These are phyloP conservation scores for Excoecaria agallocha DNA, from an alignment of 345 rosid species.

Conservation along the genomic window DNA sequence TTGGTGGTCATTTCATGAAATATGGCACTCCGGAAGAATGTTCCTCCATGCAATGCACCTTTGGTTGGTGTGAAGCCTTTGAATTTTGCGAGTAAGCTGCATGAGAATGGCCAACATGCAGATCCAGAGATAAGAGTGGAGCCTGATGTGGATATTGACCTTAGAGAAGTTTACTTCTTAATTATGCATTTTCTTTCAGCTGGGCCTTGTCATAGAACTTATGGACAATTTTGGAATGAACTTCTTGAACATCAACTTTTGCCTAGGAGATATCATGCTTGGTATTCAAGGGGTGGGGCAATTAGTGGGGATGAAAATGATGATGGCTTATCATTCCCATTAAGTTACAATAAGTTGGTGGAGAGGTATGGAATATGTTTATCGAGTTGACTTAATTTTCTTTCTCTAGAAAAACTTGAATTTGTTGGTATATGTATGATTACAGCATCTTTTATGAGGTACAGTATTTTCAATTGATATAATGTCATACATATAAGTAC, in stretches of 20 bases:
- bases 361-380: slow-evolving; percentile 53
- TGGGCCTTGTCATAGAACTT: slow-evolving; percentile 87
- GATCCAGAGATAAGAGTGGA: slow-evolving; percentile 39
- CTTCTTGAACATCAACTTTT: slow-evolving; percentile 83
- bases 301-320: slow-evolving; percentile 65
- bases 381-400: neutral
- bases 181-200: slow-evolving; percentile 89
- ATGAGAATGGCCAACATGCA: slow-evolving; percentile 48
- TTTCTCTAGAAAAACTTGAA: neutral
- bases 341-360: slow-evolving; percentile 60
- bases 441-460: neutral
- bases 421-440: neutral
- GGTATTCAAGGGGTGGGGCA: slow-evolving; percentile 82
- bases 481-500: neutral
- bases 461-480: neutral
- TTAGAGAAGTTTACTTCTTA: slow-evolving; percentile 83
- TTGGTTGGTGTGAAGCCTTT: slow-evolving; percentile 60
- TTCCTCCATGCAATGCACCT: slow-evolving; percentile 52
- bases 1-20: slow-evolving; percentile 22
- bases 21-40: slow-evolving; percentile 73
- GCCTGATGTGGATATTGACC: slow-evolving; percentile 65
- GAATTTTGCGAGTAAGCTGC: slow-evolving; percentile 54
- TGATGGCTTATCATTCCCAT: slow-evolving; percentile 75
- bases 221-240: slow-evolving; percentile 72
- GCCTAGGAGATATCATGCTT: slow-evolving; percentile 94